Conservation (phyloP, 2,329 filamentous ascomycete species). For the Talaromyces sp. region DNA sequence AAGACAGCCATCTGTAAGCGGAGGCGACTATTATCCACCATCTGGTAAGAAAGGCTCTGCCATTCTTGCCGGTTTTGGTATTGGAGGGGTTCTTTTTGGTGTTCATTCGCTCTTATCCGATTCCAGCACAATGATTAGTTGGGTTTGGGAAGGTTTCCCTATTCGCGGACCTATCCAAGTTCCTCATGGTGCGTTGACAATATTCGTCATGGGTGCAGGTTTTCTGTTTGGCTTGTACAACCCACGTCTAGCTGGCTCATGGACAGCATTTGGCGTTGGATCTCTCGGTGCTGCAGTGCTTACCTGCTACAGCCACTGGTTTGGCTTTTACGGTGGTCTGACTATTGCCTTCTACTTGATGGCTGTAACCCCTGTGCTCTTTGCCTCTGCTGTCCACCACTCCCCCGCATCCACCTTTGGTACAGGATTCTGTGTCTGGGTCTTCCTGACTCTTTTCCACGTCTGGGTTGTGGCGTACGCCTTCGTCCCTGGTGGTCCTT, state of each 20-base stretch:
- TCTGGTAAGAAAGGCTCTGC: constrained; percentile 64
- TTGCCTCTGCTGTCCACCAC: constrained; percentile 72
- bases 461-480: constrained; percentile 98
- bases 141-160: constrained; percentile 97
- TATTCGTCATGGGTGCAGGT: constrained; percentile 81
- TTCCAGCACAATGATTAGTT: constrained; percentile 97
- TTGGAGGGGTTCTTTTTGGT: constrained; percentile 81
- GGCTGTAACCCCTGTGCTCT: constrained; percentile 71
- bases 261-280: constrained; percentile 75
- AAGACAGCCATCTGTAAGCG: constrained; percentile 56
- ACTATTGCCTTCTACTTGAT: constrained; percentile 73
- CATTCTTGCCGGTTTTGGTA: constrained; percentile 68
- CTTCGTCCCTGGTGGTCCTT: constrained; percentile 89
- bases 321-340: constrained; percentile 81
- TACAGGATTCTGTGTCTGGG: constrained; percentile 84
- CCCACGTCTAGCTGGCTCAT: constrained; percentile 69
- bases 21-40: constrained; percentile 49
- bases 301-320: constrained; percentile 77
- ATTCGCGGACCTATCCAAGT: constrained; percentile 81
- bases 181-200: constrained; percentile 84
- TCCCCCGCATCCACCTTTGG: constrained; percentile 79
- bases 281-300: constrained; percentile 74
- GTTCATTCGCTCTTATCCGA: constrained; percentile 92
- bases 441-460: constrained; percentile 92
- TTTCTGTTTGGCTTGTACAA: constrained; percentile 71